Evolutionary conservation across 495 filamentous ascomycete genomes (phyloP).

Genomic region (Cairneyella variabilis): DNA sequence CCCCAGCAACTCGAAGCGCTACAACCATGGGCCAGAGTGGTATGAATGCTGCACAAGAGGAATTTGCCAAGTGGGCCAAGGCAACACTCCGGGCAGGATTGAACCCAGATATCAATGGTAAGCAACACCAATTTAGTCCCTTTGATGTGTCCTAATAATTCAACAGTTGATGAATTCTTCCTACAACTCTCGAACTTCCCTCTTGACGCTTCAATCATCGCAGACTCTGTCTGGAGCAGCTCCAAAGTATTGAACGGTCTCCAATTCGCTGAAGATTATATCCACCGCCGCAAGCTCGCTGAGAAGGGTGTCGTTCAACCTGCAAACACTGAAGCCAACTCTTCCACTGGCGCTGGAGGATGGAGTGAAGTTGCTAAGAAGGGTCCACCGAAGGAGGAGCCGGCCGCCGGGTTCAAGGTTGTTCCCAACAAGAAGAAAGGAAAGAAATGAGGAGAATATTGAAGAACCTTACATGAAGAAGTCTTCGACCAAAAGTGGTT

Average conservation of each 20-base stretch:
- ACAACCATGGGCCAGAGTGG: slow-evolving; percentile 39
- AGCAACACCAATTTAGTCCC: slow-evolving; percentile 13
- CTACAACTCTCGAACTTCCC: slow-evolving; percentile 70
- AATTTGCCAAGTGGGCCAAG: slow-evolving; percentile 92
- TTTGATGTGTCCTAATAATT: slow-evolving; percentile 24
- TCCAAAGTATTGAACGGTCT: slow-evolving; percentile 85
- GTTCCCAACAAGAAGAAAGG: slow-evolving; percentile 93
- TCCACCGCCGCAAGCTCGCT: slow-evolving; percentile 85
- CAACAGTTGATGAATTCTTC: slow-evolving; percentile 76
- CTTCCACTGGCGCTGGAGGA: slow-evolving; percentile 52
- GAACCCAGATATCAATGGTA: slow-evolving; percentile 58
- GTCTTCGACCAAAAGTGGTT: no score
- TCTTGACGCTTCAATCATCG: slow-evolving; percentile 72
- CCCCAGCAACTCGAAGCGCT: slow-evolving; percentile 18
- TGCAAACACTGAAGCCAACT: slow-evolving; percentile 44
- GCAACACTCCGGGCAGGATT: slow-evolving; percentile 60
- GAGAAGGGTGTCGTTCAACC: slow-evolving; percentile 78
- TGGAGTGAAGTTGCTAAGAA: slow-evolving; percentile 99
- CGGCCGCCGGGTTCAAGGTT: slow-evolving; percentile 71
- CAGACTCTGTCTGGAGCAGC: slow-evolving; percentile 81
- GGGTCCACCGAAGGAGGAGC: slow-evolving; percentile 46
- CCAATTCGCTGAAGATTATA: slow-evolving; percentile 91
- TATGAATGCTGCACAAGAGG: slow-evolving; percentile 63
- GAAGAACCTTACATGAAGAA: no score
- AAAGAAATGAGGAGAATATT: slow-evolving; percentile 49